Percentiles rank a stretch among this genome's conserved stretches.
Evolutionary conservation across 192 early-diverging fungal species (phyloP).

Genomic region (Lobosporangium transversale): DNA sequence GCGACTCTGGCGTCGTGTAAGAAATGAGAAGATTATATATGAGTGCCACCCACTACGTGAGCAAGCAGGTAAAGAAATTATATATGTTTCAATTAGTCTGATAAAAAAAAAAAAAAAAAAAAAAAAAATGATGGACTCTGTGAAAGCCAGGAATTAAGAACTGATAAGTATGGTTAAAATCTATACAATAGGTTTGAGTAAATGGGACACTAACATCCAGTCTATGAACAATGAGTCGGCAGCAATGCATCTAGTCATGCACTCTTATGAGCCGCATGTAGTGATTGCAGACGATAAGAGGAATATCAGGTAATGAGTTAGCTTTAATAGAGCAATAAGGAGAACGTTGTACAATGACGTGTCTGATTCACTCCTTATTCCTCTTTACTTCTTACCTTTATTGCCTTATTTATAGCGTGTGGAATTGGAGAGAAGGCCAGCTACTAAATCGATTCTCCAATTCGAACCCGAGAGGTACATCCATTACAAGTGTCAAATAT

Average conservation of each 20-base stretch:
- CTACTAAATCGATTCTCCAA: slow-evolving; percentile 74
- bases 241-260: slow-evolving; percentile 71
- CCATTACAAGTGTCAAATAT: slow-evolving; percentile 81
- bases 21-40: slow-evolving; percentile 71
- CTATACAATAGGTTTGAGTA: slow-evolving; percentile 56
- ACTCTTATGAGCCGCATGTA: slow-evolving; percentile 88
- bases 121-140: too few species aligned
- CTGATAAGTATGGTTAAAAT: neutral
- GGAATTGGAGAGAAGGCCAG: slow-evolving; percentile 75
- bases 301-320: slow-evolving; percentile 64
- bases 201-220: slow-evolving; percentile 64
- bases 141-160: too few species aligned
- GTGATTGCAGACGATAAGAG: slow-evolving; percentile 78
- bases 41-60: slow-evolving; percentile 62
- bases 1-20: slow-evolving; percentile 73
- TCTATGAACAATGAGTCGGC: slow-evolving; percentile 63
- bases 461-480: slow-evolving; percentile 71
- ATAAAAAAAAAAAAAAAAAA: too few species aligned
- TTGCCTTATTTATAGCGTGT: too few species aligned
- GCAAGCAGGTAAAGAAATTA: slow-evolving; percentile 58
- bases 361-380: slow-evolving; percentile 5
- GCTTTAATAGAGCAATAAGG: neutral
- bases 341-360: neutral
- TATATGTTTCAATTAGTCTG: too few species aligned
- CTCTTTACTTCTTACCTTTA: neutral